Evolutionary conservation across 1,284 basidiomycete genomes (phyloP), one percentile per base, ranked within the genome.

Genomic region (Apiotrichum porosum): DNA sequence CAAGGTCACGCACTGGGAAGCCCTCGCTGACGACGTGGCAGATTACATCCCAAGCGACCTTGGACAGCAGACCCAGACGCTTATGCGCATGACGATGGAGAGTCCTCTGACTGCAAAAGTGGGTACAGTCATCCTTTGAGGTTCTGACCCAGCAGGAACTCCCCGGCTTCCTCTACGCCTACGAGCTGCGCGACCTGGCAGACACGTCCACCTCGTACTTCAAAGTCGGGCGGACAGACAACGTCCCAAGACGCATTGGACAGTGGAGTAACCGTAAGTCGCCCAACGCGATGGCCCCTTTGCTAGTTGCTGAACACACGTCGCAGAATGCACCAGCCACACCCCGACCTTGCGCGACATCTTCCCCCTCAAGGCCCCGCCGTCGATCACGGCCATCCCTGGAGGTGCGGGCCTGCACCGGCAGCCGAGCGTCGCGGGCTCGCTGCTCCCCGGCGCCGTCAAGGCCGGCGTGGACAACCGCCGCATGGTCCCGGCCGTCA

Each of bases 221-320:
- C 61, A 74, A 74, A 43, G 65, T 73, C 10, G 72, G 72, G 10
- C 32, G 72, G 34, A 72, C 69, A 12, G 72, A 74, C 43, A 73
- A 73, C 43, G 70, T 72, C 0, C 68, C 72, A 2, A 58, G 72
- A 1, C 56, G 72, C 1, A 61, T 74, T 2, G 66, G 69, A 13
- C 64, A 74, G 48, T 74, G 72, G 72, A 63, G 60, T 0, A 60
- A 61, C 30, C 65, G 70, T 69, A 22, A 34, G 41, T 23, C 6
- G 14, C 19, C 4, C 36, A 2, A 35, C 51, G 66, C 57, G 15
- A 14, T 15, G 14, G 32, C 32, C 17, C 4, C 33, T 10, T 5
- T 43, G 8, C 26, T 28, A 6, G 26, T 28, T 28, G 6, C 42
- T 9, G 5, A 19, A 22, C 28, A 19, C 28, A 17, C 4, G 14